A percentile compares a stretch with the other conserved stretches of the same genome.
Evolutionary conservation across 768 basidiomycete genomes (phyloP).

Genomic region (Amanita pseudoporphyria): DNA sequence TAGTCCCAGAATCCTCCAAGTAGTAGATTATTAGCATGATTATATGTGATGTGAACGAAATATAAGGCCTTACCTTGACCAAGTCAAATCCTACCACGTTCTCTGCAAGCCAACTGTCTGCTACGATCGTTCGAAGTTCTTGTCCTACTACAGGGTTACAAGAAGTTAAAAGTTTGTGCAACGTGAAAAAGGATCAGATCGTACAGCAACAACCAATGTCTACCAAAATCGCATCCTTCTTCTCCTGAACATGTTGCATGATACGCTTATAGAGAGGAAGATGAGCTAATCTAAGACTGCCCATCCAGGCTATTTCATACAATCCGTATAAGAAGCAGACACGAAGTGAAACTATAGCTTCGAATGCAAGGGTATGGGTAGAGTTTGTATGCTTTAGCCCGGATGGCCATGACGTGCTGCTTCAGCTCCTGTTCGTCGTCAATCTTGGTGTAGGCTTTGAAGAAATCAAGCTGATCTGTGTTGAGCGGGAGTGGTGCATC

Average conservation of each 20-base stretch:
- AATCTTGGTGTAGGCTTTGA: constrained; percentile 26
- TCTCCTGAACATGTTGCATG: neutral
- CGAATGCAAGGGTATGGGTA: constrained; percentile 28
- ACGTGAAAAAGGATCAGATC: neutral
- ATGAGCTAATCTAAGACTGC: no score
- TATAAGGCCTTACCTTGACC: constrained; percentile 20
- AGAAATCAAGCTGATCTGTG: constrained; percentile 22
- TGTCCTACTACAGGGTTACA: constrained; percentile 24
- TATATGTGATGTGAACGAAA: no score
- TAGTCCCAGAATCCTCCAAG: constrained; percentile 48
- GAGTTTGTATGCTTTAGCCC: constrained; percentile 21
- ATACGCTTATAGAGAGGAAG: neutral
- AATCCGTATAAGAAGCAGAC: neutral
- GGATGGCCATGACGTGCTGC: constrained; percentile 27
- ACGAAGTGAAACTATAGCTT: constrained; percentile 24
- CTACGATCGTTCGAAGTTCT: constrained; percentile 26
- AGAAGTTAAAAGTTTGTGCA: neutral
- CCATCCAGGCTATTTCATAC: no score
- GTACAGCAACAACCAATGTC: constrained; percentile 37
- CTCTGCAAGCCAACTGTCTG: constrained; percentile 29
- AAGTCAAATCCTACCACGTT: constrained; percentile 29
- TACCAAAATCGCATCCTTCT: constrained; percentile 24
- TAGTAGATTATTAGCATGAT: neutral
- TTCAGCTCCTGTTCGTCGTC: constrained; percentile 26
- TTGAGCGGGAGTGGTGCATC: constrained; percentile 9